Evolutionary conservation across 1,284 basidiomycete species (phyloP).

Genomic region (Melampsora allii-populina): DNA sequence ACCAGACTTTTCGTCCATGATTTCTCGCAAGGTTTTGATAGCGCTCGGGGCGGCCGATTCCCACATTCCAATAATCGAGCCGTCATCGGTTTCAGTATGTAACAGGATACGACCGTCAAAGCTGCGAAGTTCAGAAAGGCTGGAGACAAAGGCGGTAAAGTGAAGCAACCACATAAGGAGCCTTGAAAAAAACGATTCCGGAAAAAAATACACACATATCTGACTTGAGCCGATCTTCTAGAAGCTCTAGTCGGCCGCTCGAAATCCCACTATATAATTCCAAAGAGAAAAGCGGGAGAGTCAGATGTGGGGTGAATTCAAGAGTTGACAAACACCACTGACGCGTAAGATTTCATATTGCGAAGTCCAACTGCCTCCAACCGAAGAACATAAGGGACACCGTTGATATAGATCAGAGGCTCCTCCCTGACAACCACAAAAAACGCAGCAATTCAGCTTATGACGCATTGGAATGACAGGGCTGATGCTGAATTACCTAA

Average conservation of each 20-base stretch:
- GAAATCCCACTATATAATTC: slow-evolving; percentile 90
- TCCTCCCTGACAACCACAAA: slow-evolving; percentile 57
- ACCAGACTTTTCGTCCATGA: slow-evolving; percentile 69
- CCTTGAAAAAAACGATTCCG: neutral
- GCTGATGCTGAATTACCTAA: slow-evolving; percentile 7
- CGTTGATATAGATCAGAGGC: slow-evolving; percentile 91
- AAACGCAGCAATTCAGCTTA: neutral
- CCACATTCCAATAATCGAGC: slow-evolving; percentile 90
- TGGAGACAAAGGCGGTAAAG: slow-evolving; percentile 7
- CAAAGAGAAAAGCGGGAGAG: slow-evolving; percentile 60
- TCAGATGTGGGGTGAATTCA: slow-evolving; percentile 57
- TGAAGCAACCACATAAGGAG: neutral
- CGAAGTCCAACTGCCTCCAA: slow-evolving; percentile 52
- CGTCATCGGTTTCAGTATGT: slow-evolving; percentile 83
- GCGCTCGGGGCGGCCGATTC: slow-evolving; percentile 71
- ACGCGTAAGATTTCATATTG: slow-evolving; percentile 52
- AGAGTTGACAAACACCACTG: slow-evolving; percentile 45
- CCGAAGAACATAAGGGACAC: slow-evolving; percentile 59
- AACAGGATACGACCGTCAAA: slow-evolving; percentile 85
- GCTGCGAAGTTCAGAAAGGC: slow-evolving; percentile 67
- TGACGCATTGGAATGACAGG: neutral
- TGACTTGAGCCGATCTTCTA: slow-evolving; percentile 86
- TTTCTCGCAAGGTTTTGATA: slow-evolving; percentile 79
- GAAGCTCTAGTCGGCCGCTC: slow-evolving; percentile 73
- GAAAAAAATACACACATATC: slow-evolving; percentile 61